Conservation (phyloP, 768 basidiomycete genomes). For the Mrakia frigida region DNA sequence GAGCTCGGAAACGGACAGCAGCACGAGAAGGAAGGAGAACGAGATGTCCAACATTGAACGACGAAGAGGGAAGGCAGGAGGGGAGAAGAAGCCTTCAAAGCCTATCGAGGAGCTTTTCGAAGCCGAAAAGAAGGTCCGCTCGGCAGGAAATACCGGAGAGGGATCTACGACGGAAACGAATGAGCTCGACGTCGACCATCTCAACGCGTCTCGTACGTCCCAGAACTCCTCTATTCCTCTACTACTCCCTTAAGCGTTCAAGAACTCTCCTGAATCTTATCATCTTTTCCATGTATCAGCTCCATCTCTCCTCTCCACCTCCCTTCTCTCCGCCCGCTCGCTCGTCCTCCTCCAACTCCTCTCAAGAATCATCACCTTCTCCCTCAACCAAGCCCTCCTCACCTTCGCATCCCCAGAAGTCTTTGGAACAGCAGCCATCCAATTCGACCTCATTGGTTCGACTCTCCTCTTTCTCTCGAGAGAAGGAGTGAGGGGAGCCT, state of each 20-base stretch:
- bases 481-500: slow-evolving; percentile 84
- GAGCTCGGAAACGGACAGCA: not conserved
- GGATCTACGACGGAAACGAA: not conserved
- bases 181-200: not conserved
- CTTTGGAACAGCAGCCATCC: slow-evolving; percentile 84
- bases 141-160: too few species aligned
- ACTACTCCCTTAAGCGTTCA: too few species aligned
- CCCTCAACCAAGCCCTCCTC: slow-evolving; percentile 79
- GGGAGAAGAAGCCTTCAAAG: not conserved
- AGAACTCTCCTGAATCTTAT: too few species aligned
- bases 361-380: slow-evolving; percentile 78
- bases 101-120: not conserved
- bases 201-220: not conserved
- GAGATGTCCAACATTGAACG: not conserved
- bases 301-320: slow-evolving; percentile 43
- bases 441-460: slow-evolving; percentile 84
- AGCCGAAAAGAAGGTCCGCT: not conserved
- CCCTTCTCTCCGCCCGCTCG: slow-evolving; percentile 54
- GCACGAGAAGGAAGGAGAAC: not conserved
- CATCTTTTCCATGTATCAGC: not conserved
- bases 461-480: slow-evolving; percentile 86
- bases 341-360: slow-evolving; percentile 81
- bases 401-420: slow-evolving; percentile 76
- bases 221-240: too few species aligned
- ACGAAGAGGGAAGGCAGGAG: not conserved